Conservation (phyloP, 306 rosid genomes). For the Dryas drummondii region DNA sequence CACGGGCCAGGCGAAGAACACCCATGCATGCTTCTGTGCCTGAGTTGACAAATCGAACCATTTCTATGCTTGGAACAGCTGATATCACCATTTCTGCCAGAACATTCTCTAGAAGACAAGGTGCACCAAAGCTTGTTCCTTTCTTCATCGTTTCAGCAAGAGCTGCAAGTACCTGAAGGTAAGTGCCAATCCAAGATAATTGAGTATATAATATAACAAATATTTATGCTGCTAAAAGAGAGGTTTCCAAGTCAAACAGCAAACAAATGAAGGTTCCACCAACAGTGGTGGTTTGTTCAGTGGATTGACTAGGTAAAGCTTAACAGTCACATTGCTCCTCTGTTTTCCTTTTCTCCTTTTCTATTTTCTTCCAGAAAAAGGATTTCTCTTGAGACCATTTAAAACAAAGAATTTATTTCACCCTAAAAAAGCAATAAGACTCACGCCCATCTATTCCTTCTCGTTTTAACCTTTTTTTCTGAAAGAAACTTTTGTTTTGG, state of each 20-base stretch:
- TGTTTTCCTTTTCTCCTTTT: neutral
- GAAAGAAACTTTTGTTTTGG: neutral
- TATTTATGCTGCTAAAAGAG: neutral
- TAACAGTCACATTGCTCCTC: neutral
- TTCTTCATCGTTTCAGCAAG: slow-evolving; percentile 86
- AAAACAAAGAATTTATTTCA: slow-evolving; percentile 3
- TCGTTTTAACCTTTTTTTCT: neutral
- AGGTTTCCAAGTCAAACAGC: slow-evolving; percentile 1
- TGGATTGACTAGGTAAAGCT: slow-evolving; percentile 2
- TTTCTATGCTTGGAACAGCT: slow-evolving; percentile 90
- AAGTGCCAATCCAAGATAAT: slow-evolving; percentile 11
- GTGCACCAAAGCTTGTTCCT: slow-evolving; percentile 99
- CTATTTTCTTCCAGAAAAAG: neutral
- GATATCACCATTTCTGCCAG: slow-evolving; percentile 79
- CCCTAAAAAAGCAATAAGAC: neutral
- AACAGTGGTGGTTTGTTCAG: neutral
- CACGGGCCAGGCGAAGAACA: slow-evolving; percentile 84
- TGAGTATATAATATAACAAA: neutral
- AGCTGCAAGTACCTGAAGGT: slow-evolving; percentile 86
- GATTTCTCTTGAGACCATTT: neutral
- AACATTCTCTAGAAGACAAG: slow-evolving; percentile 80
- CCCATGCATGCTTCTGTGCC: slow-evolving; percentile 99
- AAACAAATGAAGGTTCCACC: slow-evolving; percentile 10
- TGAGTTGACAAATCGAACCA: slow-evolving; percentile 95
- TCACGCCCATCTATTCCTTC: neutral